These are phyloP conservation scores for Hemisphaericaspora lyxosophila DNA, from an alignment of 1,139 yeast genomes.

Conservation along the genomic window DNA sequence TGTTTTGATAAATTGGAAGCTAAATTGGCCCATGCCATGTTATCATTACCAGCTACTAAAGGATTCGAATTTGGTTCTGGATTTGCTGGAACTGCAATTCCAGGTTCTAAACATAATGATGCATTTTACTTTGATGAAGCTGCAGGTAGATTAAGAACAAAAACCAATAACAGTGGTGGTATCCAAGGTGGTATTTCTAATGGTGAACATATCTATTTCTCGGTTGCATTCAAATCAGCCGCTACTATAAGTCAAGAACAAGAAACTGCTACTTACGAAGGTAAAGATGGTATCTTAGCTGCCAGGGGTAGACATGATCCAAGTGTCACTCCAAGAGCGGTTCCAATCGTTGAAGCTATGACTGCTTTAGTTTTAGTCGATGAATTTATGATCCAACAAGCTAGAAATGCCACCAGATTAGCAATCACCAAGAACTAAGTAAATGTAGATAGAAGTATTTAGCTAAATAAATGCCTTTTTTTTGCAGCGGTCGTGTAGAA, in stretches of 20 bases:
- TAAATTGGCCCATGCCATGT: slow-evolving; percentile 92
- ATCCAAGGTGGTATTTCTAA: slow-evolving; percentile 97
- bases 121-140: slow-evolving; percentile 63
- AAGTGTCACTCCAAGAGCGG: slow-evolving; percentile 96
- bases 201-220: slow-evolving; percentile 92
- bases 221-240: slow-evolving; percentile 96
- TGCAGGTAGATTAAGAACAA: slow-evolving; percentile 67
- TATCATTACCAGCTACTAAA: slow-evolving; percentile 95
- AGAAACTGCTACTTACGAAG: slow-evolving; percentile 82
- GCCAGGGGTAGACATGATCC: slow-evolving; percentile 99
- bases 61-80: slow-evolving; percentile 98
- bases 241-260: slow-evolving; percentile 97
- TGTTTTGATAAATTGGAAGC: slow-evolving; percentile 97
- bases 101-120: slow-evolving; percentile 94
- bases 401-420: slow-evolving; percentile 57
- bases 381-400: slow-evolving; percentile 77
- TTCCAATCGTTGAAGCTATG: slow-evolving; percentile 98
- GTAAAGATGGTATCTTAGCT: slow-evolving; percentile 80
- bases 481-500: too few relatives aligned
- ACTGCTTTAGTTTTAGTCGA: slow-evolving; percentile 91
- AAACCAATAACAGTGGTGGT: slow-evolving; percentile 94
- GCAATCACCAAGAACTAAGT: slow-evolving; percentile 14
- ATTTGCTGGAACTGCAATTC: slow-evolving; percentile 81
- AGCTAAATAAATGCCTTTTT: too few relatives aligned
- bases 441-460: not conserved